Evolutionary conservation across 495 filamentous ascomycete species (phyloP).

Genomic region (Schizothecium vesticola): DNA sequence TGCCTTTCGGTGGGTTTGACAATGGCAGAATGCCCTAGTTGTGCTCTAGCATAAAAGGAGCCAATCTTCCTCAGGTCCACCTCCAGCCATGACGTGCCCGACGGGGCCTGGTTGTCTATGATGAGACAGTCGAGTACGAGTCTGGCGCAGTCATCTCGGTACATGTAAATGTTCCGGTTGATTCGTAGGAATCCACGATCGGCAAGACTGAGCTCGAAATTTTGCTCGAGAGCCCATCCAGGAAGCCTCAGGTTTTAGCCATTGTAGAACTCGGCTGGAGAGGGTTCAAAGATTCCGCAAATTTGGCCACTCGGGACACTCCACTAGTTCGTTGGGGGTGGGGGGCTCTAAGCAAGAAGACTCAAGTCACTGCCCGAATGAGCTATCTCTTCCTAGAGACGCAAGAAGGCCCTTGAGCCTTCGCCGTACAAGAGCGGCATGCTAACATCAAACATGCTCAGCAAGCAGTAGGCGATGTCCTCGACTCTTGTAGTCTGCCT

Average conservation of each 20-base stretch:
- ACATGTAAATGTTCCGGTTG: not conserved
- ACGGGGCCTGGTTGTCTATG: not conserved
- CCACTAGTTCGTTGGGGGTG: no score
- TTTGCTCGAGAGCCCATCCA: not conserved
- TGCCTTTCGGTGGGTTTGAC: not conserved
- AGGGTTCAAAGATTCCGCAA: not conserved
- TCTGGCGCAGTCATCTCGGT: not conserved
- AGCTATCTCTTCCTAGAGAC: not conserved
- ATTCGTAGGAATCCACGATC: not conserved
- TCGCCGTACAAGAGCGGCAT: constrained; percentile 1
- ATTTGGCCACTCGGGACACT: no score
- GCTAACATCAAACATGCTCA: not conserved
- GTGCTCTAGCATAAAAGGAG: not conserved
- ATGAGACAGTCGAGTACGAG: not conserved
- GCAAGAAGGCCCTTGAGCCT: not conserved
- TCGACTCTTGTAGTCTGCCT: not conserved
- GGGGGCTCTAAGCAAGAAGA: not conserved
- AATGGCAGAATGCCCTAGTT: not conserved
- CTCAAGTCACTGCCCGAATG: not conserved
- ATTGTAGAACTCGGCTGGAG: not conserved
- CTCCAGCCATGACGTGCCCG: not conserved
- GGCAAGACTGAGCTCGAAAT: not conserved
- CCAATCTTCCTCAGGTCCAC: not conserved
- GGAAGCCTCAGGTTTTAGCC: not conserved
- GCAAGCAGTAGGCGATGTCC: not conserved